A percentile compares a stretch with the other conserved stretches of the same genome.
Evolutionary conservation across 2,329 filamentous ascomycete species (phyloP).

Genomic region (Fusarium nelsonii): DNA sequence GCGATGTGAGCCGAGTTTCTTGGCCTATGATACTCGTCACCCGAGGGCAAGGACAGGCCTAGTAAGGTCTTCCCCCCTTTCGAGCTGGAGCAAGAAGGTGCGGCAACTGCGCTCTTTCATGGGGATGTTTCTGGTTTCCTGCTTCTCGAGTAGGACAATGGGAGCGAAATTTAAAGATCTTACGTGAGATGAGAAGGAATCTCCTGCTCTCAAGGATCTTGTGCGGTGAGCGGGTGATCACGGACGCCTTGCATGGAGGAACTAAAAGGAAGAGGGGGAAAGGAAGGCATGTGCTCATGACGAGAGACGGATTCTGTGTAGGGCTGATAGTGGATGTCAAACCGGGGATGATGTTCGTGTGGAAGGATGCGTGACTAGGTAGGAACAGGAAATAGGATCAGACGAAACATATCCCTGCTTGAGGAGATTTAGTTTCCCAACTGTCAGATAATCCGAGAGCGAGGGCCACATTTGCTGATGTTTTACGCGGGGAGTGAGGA

Average conservation of each 20-base stretch:
- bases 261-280: not conserved
- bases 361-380: slow-evolving; percentile 5
- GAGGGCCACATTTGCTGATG: slow-evolving; percentile 3
- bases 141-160: not conserved
- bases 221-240: slow-evolving; percentile 38
- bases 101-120: slow-evolving; percentile 20
- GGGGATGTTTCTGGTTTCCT: not conserved
- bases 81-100: slow-evolving; percentile 6
- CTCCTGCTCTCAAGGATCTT: slow-evolving; percentile 5
- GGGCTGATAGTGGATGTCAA: slow-evolving; percentile 29
- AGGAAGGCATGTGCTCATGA: slow-evolving; percentile 7
- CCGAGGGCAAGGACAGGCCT: not conserved
- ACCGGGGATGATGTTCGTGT: not conserved
- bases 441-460: slow-evolving; percentile 13
- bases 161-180: slow-evolving; percentile 43
- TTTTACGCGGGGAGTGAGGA: slow-evolving; percentile 4
- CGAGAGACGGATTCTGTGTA: slow-evolving; percentile 11
- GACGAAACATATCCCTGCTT: not conserved
- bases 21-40: slow-evolving; percentile 16
- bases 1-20: slow-evolving; percentile 29
- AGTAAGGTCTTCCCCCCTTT: not conserved
- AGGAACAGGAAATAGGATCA: slow-evolving; percentile 17
- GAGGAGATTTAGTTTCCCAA: no score
- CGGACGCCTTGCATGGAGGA: not conserved
- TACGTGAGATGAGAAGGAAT: slow-evolving; percentile 43